These are phyloP conservation scores for Didymella lethalis DNA, from an alignment of 2,329 filamentous ascomycete species.

Conservation along the genomic window DNA sequence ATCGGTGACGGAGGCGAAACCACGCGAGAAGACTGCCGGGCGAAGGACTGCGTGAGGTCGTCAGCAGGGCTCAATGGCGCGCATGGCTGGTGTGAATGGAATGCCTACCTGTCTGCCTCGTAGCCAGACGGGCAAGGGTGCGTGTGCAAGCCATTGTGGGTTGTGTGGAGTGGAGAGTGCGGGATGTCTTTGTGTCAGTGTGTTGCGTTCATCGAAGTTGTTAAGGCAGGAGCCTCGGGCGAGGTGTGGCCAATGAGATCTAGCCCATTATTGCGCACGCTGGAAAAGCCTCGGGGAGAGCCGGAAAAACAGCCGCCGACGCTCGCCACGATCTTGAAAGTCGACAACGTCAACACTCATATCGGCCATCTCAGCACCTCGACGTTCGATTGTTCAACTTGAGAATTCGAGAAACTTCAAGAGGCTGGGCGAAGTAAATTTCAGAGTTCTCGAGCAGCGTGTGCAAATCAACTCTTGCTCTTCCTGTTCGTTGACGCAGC, in stretches of 20 bases:
- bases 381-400: not conserved
- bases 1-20: constrained; percentile 51
- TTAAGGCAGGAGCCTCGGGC: constrained; percentile 12
- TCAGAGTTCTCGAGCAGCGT: not conserved
- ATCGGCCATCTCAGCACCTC: constrained; percentile 9
- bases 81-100: constrained; percentile 1
- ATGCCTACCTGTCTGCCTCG: constrained; percentile 47
- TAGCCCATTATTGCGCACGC: constrained; percentile 12
- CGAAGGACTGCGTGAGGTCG: constrained; percentile 41
- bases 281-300: constrained; percentile 19
- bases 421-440: not conserved
- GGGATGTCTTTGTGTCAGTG: constrained; percentile 33
- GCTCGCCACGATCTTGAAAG: constrained; percentile 21
- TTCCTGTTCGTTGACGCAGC: not conserved
- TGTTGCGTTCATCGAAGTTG: constrained; percentile 39
- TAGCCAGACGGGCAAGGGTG: constrained; percentile 50
- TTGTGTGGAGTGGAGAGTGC: constrained; percentile 38
- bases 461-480: not conserved
- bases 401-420: not conserved
- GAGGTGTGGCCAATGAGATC: constrained; percentile 13
- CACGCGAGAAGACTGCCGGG: constrained; percentile 48
- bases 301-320: constrained; percentile 14
- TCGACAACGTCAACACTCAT: constrained; percentile 28
- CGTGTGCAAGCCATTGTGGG: constrained; percentile 50
- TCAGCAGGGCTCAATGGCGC: constrained; percentile 40